Evolutionary conservation across 1,284 basidiomycete genomes (phyloP).

Genomic region (Papiliotrema laurentii): DNA sequence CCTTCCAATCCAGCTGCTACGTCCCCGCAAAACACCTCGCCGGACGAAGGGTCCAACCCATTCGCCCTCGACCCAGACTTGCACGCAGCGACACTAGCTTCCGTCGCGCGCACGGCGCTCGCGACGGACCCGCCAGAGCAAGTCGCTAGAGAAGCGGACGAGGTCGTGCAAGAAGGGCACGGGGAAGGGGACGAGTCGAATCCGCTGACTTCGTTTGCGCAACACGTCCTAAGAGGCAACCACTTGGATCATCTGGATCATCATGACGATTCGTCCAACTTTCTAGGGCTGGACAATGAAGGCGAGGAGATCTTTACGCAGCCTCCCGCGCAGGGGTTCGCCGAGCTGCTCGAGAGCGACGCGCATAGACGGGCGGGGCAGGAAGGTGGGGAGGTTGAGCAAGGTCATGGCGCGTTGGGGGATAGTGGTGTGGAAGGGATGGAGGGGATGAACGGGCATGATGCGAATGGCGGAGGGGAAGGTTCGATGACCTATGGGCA

Average conservation of each 20-base stretch:
- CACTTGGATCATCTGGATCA: too few species aligned
- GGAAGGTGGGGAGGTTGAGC: background rate
- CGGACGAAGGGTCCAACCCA: constrained; percentile 7
- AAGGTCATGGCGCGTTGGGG: background rate
- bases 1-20: too few species aligned
- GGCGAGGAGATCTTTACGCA: constrained; percentile 13
- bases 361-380: constrained; percentile 8
- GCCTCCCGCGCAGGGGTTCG: constrained; percentile 13
- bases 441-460: background rate
- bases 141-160: too few species aligned
- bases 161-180: background rate
- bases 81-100: constrained; percentile 15
- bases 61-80: constrained; percentile 22
- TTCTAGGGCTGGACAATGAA: background rate
- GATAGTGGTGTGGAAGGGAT: background rate
- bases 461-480: background rate
- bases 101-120: background rate
- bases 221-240: constrained; percentile 18
- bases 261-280: too few species aligned
- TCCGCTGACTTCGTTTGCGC: constrained; percentile 22
- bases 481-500: too few species aligned
- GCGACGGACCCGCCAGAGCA: background rate
- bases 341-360: constrained; percentile 13
- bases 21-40: too few species aligned
- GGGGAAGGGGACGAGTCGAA: constrained; percentile 5